Conservation (phyloP, 2,329 filamentous ascomycete genomes). For the Ceratocystis diversiconidia region DNA sequence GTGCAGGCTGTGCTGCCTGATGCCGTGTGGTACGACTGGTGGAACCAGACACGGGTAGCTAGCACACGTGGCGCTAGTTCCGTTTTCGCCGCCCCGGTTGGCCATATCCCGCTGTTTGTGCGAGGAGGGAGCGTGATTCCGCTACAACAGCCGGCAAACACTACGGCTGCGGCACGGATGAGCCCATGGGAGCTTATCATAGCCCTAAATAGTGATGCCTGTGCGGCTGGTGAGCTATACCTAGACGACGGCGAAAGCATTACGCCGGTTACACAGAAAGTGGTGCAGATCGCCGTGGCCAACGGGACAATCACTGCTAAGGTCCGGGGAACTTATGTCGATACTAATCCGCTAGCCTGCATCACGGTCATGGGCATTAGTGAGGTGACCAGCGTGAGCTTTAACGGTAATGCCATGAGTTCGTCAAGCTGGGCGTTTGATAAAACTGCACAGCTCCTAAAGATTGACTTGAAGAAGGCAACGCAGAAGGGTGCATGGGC, state of each 20-base stretch:
- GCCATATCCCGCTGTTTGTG: conserved; percentile 51
- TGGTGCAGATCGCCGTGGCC: conserved; percentile 36
- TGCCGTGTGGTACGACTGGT: conserved; percentile 37
- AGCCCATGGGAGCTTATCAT: conserved; percentile 59
- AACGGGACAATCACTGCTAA: conserved; percentile 33
- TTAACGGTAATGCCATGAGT: conserved; percentile 36
- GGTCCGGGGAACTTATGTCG: conserved; percentile 38
- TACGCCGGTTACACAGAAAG: conserved; percentile 40
- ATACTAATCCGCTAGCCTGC: conserved; percentile 44
- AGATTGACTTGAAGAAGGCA: conserved; percentile 35
- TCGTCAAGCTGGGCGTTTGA: conserved; percentile 33
- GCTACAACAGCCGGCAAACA: conserved; percentile 44
- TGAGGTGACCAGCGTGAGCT: conserved; percentile 30
- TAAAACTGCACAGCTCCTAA: conserved; percentile 33
- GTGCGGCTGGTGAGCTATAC: conserved; percentile 54
- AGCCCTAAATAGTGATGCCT: conserved; percentile 47
- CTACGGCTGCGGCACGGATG: conserved; percentile 47
- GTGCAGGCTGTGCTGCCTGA: conserved; percentile 36
- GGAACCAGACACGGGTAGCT: conserved; percentile 33
- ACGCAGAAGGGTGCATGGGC: conserved; percentile 46
- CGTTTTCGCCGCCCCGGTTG: conserved; percentile 20
- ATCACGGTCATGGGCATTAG: conserved; percentile 47
- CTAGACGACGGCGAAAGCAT: conserved; percentile 63
- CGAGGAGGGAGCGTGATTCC: conserved; percentile 53
- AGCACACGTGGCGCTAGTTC: conserved; percentile 17